Conservation (phyloP, 2,329 filamentous ascomycete genomes). For the Colletotrichum coccodes region DNA sequence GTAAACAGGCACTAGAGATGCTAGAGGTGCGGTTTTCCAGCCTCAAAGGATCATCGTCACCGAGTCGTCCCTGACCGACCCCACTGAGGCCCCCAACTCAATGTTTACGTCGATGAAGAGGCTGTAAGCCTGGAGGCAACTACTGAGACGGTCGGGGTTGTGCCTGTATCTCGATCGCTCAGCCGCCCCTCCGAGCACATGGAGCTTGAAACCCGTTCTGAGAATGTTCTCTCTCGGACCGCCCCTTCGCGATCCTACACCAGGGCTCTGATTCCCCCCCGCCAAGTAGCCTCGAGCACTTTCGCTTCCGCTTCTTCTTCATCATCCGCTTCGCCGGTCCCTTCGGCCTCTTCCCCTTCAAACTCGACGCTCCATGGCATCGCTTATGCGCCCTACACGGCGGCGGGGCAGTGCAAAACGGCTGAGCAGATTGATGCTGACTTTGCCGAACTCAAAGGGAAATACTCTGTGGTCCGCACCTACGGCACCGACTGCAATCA, state of each 20-base stretch:
- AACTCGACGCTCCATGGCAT: constrained; percentile 47
- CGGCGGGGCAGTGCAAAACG: constrained; percentile 73
- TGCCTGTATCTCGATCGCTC: constrained; percentile 35
- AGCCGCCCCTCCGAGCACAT: background rate
- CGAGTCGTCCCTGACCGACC: constrained; percentile 46
- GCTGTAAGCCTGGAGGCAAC: constrained; percentile 61
- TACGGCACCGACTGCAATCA: constrained; percentile 87
- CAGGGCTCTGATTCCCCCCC: background rate
- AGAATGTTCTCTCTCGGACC: background rate
- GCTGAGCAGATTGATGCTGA: constrained; percentile 71
- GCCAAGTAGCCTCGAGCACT: background rate
- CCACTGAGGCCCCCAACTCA: constrained; percentile 57
- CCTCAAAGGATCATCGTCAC: constrained; percentile 44
- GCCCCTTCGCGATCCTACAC: background rate
- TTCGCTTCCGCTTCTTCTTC: background rate
- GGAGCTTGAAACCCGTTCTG: constrained; percentile 13
- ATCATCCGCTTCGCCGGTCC: background rate
- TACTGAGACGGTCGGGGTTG: constrained; percentile 47
- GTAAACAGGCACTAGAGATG: constrained; percentile 22
- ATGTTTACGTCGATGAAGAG: constrained; percentile 69
- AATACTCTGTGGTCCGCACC: constrained; percentile 74
- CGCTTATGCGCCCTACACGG: constrained; percentile 61
- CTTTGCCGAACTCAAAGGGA: constrained; percentile 61
- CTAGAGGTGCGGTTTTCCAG: background rate
- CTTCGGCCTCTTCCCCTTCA: background rate